phyloP scores from a whole-genome alignment of 768 basidiomycete species.

The Tremella mesenterica region DNA sequence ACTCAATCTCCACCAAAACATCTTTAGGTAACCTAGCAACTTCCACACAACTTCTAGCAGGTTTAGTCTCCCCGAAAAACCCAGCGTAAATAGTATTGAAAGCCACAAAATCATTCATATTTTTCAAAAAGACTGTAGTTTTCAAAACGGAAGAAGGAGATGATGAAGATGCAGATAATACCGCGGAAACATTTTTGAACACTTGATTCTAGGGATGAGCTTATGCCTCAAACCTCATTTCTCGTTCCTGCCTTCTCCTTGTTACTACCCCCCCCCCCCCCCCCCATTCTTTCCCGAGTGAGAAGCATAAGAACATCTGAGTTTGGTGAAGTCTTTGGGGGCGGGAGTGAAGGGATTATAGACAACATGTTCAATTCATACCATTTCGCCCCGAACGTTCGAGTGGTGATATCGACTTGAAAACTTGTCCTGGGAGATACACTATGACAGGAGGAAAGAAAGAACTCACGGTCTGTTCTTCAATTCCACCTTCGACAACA shows the following conservation, averaged over 20 bases:
- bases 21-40: slow-evolving; percentile 73
- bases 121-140: slow-evolving; percentile 87
- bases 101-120: slow-evolving; percentile 78
- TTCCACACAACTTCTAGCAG: slow-evolving; percentile 86
- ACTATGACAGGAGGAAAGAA: background rate
- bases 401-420: no score
- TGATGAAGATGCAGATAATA: slow-evolving; percentile 74
- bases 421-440: background rate
- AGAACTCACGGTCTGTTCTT: slow-evolving; percentile 57
- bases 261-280: no score
- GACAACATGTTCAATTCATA: no score
- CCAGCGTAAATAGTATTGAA: slow-evolving; percentile 74
- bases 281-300: no score
- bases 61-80: slow-evolving; percentile 84
- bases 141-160: slow-evolving; percentile 75
- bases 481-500: slow-evolving; percentile 65
- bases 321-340: background rate
- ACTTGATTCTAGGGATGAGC: slow-evolving; percentile 53
- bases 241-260: no score
- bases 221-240: background rate
- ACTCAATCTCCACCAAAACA: slow-evolving; percentile 83
- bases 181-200: slow-evolving; percentile 71
- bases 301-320: background rate
- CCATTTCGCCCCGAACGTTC: no score
- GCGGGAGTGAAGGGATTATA: no score